phyloP scores from a whole-genome alignment of 441 rosid genomes.

The Mallotus japonicus region DNA sequence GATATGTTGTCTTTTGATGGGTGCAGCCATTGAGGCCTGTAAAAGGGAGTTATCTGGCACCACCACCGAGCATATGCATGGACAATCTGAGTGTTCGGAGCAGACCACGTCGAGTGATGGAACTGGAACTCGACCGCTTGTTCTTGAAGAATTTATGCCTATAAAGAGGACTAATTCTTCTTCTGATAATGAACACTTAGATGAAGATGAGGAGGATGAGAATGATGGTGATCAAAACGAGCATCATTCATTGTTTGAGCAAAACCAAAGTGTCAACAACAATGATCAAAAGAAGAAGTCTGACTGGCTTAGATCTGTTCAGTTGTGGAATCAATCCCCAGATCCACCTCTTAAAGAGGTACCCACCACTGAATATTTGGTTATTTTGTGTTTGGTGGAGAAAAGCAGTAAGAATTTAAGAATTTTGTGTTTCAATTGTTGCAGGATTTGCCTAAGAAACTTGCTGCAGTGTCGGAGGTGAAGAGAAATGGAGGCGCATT shows the following conservation, averaged over 20 bases:
- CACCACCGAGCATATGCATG: constrained; percentile 48
- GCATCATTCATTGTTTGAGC: constrained; percentile 29
- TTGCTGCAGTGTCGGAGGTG: constrained; percentile 54
- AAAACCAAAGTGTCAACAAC: neutral
- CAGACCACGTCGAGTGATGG: constrained; percentile 72
- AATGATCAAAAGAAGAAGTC: constrained; percentile 53
- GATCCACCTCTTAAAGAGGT: constrained; percentile 51
- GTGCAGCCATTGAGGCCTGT: constrained; percentile 74
- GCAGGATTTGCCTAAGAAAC: constrained; percentile 45
- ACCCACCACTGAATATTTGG: neutral
- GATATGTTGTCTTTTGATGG: neutral
- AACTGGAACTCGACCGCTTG: constrained; percentile 30
- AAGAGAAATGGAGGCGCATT: constrained; percentile 67
- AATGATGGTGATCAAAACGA: constrained; percentile 27
- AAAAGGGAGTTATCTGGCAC: constrained; percentile 67
- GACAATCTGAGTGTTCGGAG: constrained; percentile 77
- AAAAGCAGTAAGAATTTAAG: neutral
- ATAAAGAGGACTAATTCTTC: constrained; percentile 43
- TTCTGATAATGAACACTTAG: constrained; percentile 26
- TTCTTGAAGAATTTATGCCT: constrained; percentile 82
- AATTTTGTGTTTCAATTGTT: neutral
- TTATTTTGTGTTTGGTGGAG: constrained; percentile 1
- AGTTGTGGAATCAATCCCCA: constrained; percentile 75
- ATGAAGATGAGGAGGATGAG: neutral
- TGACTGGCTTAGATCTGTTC: constrained; percentile 98